These are phyloP conservation scores for Venturia effusa DNA, from an alignment of 2,329 filamentous ascomycete species.

Conservation along the genomic window DNA sequence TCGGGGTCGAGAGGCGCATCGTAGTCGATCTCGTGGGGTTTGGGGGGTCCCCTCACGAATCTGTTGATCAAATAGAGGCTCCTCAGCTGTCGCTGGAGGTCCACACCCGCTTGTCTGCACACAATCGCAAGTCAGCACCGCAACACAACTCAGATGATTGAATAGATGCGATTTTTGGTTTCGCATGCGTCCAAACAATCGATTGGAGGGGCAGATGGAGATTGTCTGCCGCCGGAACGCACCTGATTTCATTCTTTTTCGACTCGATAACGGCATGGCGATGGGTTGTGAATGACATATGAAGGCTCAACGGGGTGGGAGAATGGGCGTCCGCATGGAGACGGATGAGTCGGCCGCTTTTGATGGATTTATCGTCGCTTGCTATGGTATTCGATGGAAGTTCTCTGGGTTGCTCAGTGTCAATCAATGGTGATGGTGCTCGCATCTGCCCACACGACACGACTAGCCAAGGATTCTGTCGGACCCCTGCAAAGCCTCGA, in stretches of 20 bases:
- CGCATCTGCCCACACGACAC: too few species aligned
- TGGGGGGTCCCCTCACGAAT: slow-evolving; percentile 39
- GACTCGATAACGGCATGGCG: slow-evolving; percentile 30
- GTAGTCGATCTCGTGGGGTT: slow-evolving; percentile 44
- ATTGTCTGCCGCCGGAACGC: slow-evolving; percentile 14
- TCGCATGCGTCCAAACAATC: slow-evolving; percentile 22
- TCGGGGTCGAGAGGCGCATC: slow-evolving; percentile 38
- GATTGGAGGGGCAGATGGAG: not conserved
- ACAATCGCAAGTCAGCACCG: slow-evolving; percentile 26
- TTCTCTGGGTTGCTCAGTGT: not conserved
- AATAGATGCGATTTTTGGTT: slow-evolving; percentile 24
- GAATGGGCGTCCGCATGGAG: slow-evolving; percentile 11
- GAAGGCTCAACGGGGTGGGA: slow-evolving; percentile 18
- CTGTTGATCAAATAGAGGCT: slow-evolving; percentile 69
- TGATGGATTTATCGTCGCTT: not conserved
- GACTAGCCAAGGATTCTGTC: not conserved
- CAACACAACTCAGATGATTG: slow-evolving; percentile 23
- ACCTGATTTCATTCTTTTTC: slow-evolving; percentile 34
- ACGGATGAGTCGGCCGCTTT: slow-evolving; percentile 1
- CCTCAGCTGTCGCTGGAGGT: slow-evolving; percentile 83
- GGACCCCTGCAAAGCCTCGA: not conserved
- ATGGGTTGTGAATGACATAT: slow-evolving; percentile 37
- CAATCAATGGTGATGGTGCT: too few species aligned
- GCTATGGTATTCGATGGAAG: not conserved
- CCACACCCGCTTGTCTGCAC: slow-evolving; percentile 2